Evolutionary conservation across 2,329 filamentous ascomycete genomes (phyloP), one percentile per base, ranked within the genome.

Genomic region (Colletotrichum liaoningense): DNA sequence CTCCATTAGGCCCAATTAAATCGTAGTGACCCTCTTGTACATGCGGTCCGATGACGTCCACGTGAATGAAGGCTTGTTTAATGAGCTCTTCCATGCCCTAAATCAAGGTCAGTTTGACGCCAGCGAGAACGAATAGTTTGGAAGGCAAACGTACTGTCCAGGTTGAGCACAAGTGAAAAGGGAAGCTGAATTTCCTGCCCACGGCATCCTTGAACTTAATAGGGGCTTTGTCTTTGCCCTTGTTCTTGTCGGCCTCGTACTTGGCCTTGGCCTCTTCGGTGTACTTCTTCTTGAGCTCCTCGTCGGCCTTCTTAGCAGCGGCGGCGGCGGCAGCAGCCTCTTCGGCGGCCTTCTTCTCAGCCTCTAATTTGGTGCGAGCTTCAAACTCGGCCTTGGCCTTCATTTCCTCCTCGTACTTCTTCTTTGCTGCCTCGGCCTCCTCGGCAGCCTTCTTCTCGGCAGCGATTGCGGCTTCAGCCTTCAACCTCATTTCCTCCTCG

Each of bases 151-250:
- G 80, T 90, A 95, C 94, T 85, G 88, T 86, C 95, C 95, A 97
- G 3, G 92, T 97, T 79, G 92, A 91, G 82, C 95, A 98, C 35
- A 97, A 82, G 75, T 95, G 91, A 83, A 93, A 98, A 1, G 95
- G 95, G 79, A 98, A 98, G 83, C 91, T 97, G 81, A 97, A 98
- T 82, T 97, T 98, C 76, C 95, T 90, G 38, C 94, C 94, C 19
- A 98, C 91, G 1, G 95, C 95, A 80, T 98, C 95, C 83, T 97
- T 97, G 85, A 97, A 97, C 77, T 92, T 93, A 81, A 98, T 94
- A 2, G 94, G 94, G 56, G 91, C 87, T 81, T 94, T 93, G 74
- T 87, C 86, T 52, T 85, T 82, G 9, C 83, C 82, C 77, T 86
- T 86, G 78, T 87, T 86, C 22, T 84, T 83, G 65, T 87, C 86